Evolutionary conservation across 2,329 filamentous ascomycete genomes (phyloP).

Genomic region (Gremmenia infestans): DNA sequence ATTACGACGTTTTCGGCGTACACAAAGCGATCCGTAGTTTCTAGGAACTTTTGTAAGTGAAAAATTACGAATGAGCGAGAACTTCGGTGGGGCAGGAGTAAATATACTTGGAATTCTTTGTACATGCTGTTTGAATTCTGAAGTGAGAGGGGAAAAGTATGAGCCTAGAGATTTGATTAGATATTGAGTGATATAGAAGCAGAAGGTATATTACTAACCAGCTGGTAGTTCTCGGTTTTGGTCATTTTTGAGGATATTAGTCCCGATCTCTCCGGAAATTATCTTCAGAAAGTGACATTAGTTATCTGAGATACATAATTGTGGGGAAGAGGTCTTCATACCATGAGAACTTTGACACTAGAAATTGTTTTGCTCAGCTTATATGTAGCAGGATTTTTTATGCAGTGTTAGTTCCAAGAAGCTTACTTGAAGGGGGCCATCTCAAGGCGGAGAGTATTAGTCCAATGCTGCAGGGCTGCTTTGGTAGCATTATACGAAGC

Average conservation of each 20-base stretch:
- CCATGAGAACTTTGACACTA: background rate
- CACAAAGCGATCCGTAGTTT: conserved; percentile 8
- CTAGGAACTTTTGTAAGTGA: background rate
- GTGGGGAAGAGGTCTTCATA: background rate
- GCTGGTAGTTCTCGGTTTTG: conserved; percentile 16
- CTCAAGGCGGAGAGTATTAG: conserved; percentile 15
- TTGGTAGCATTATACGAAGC: conserved; percentile 40
- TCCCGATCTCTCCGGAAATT: conserved; percentile 28
- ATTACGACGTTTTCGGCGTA: conserved; percentile 22
- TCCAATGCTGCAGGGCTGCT: conserved; percentile 34
- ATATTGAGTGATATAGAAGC: background rate
- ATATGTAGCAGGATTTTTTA: background rate
- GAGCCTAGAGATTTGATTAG: conserved; percentile 15
- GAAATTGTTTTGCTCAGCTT: background rate
- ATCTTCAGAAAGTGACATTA: conserved; percentile 11
- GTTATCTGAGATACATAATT: background rate
- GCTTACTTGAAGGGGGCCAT: conserved; percentile 14
- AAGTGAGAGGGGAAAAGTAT: conserved; percentile 16
- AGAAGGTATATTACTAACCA: conserved; percentile 6
- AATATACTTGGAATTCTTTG: conserved; percentile 18
- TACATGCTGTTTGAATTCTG: conserved; percentile 21
- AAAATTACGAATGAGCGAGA: background rate
- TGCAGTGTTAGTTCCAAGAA: too few species aligned
- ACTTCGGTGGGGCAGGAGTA: background rate
- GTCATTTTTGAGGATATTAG: conserved; percentile 28